These are phyloP conservation scores for Albatrellus ellisii DNA, from an alignment of 768 basidiomycete species.

Conservation along the genomic window DNA sequence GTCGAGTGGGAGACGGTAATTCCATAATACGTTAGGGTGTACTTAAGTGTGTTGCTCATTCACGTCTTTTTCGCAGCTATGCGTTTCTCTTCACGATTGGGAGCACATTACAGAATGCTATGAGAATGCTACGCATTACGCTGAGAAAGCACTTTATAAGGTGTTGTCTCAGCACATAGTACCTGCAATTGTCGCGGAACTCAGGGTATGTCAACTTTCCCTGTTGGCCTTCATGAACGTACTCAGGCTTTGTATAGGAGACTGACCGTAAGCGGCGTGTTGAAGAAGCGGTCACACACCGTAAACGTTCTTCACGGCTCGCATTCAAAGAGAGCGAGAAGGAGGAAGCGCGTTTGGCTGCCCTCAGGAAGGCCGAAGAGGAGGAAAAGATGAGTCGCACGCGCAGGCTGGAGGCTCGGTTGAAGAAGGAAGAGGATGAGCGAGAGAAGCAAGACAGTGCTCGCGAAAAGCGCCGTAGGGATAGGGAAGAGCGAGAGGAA, in stretches of 20 bases:
- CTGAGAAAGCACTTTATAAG: constrained; percentile 71
- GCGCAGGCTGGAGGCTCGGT: constrained; percentile 30
- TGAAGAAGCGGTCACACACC: constrained; percentile 67
- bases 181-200: constrained; percentile 53
- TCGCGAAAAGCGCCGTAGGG: constrained; percentile 34
- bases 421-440: constrained; percentile 26
- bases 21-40: not conserved
- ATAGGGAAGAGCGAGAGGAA: constrained; percentile 20
- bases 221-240: not conserved
- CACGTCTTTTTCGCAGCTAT: constrained; percentile 43
- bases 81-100: constrained; percentile 77
- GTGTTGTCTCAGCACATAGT: constrained; percentile 51
- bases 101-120: constrained; percentile 66
- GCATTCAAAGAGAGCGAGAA: constrained; percentile 70
- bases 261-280: constrained; percentile 44
- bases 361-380: constrained; percentile 50
- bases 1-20: constrained; percentile 86
- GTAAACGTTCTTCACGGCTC: constrained; percentile 87
- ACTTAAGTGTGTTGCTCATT: not conserved
- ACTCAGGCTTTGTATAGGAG: constrained; percentile 30
- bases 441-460: constrained; percentile 39
- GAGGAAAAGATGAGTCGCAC: constrained; percentile 55
- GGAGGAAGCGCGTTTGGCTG: constrained; percentile 53
- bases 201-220: constrained; percentile 35
- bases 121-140: constrained; percentile 60